Percentiles rank a stretch among this genome's conserved stretches.
phyloP scores from a whole-genome alignment of 2,329 filamentous ascomycete species.

The Penicillium hesseltinei region DNA sequence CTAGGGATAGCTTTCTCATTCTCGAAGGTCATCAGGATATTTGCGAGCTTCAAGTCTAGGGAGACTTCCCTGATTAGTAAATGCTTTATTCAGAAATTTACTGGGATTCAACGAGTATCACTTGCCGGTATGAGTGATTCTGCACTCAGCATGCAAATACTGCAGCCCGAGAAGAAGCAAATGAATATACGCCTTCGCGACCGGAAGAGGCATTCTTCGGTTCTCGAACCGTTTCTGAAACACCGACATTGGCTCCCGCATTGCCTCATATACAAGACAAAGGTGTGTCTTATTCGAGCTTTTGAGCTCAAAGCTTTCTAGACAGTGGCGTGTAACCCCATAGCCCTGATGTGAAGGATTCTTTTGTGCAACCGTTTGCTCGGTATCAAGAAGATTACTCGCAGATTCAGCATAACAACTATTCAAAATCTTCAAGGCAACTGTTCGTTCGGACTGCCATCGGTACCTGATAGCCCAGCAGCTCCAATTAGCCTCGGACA shows the following conservation, averaged over 20 bases:
- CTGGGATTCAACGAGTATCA: neutral
- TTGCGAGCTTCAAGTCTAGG: constrained; percentile 43
- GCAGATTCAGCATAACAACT: constrained; percentile 20
- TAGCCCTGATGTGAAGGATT: constrained; percentile 27
- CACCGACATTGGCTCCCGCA: constrained; percentile 37
- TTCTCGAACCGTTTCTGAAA: constrained; percentile 29
- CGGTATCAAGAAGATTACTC: constrained; percentile 21
- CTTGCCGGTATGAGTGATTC: constrained; percentile 41
- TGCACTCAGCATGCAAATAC: constrained; percentile 43
- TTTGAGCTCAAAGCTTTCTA: constrained; percentile 23
- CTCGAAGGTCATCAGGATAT: constrained; percentile 39
- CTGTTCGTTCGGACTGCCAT: constrained; percentile 16
- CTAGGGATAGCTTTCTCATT: constrained; percentile 15
- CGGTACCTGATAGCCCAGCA: neutral
- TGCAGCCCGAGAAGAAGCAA: constrained; percentile 41
- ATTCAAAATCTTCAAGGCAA: constrained; percentile 32
- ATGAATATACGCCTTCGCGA: constrained; percentile 34
- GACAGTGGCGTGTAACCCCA: constrained; percentile 20
- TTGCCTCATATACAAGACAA: constrained; percentile 37
- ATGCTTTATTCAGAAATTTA: neutral
- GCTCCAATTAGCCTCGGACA: neutral
- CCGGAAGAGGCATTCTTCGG: constrained; percentile 25
- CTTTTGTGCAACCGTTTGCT: constrained; percentile 27
- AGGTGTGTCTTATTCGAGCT: constrained; percentile 30
- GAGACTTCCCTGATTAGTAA: neutral